Percentiles rank a stretch among this genome's conserved stretches.
phyloP scores from a whole-genome alignment of 1,284 basidiomycete genomes.

The Rhodotorula mucilaginosa region DNA sequence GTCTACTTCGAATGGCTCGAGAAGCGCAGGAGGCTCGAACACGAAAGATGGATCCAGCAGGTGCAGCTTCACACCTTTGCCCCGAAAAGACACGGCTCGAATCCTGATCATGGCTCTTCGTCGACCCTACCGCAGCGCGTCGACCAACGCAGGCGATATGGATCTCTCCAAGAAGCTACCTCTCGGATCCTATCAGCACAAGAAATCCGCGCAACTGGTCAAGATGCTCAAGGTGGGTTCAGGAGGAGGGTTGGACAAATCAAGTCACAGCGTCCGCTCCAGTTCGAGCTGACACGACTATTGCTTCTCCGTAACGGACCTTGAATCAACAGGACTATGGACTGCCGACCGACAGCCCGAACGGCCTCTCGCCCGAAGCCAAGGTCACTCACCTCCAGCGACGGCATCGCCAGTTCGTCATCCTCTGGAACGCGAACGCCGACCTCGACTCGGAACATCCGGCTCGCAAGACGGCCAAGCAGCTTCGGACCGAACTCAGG shows the following conservation, averaged over 20 bases:
- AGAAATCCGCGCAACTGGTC: conserved; percentile 9
- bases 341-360: conserved; percentile 3
- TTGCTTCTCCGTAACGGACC: neutral
- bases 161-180: conserved; percentile 12
- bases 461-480: conserved; percentile 9
- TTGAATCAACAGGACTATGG: conserved; percentile 1
- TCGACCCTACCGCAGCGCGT: neutral
- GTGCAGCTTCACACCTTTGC: neutral
- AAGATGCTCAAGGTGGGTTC: conserved; percentile 20
- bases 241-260: too few species aligned
- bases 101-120: neutral
- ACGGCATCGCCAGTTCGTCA: conserved; percentile 24
- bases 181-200: conserved; percentile 13
- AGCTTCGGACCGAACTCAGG: conserved; percentile 19
- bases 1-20: neutral
- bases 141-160: neutral
- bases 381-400: conserved; percentile 6
- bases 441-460: conserved; percentile 16
- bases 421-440: conserved; percentile 36
- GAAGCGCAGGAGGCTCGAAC: neutral
- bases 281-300: neutral
- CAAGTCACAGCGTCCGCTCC: neutral
- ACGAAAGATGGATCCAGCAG: neutral
- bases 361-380: neutral
- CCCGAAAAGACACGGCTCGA: neutral